Percentiles rank a stretch among this genome's conserved stretches.
Conservation (phyloP, 106 monocot species). For the Dendrobium catenatum region DNA sequence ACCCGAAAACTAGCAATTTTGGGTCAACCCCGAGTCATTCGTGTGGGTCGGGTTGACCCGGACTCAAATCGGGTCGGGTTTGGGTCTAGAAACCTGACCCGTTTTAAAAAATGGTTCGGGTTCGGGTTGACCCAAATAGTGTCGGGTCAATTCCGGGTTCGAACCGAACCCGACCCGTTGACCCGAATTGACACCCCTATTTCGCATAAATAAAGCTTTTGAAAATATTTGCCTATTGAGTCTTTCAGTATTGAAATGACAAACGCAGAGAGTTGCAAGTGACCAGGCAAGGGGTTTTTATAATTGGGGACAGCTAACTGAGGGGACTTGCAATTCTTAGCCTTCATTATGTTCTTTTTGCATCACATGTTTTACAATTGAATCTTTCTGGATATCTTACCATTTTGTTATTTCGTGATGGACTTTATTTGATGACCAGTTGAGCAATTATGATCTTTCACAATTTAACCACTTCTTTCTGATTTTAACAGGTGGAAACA, state of each 20-base stretch:
- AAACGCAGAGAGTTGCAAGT: neutral
- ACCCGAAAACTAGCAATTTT: no score
- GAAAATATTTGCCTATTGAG: neutral
- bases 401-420: neutral
- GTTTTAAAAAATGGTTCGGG: no score
- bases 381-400: neutral
- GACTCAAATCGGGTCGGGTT: no score
- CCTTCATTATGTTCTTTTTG: neutral
- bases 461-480: neutral
- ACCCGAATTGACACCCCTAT: no score
- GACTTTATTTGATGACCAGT: neutral
- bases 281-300: neutral
- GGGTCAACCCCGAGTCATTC: no score
- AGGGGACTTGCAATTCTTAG: neutral
- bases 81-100: no score
- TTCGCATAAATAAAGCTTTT: neutral
- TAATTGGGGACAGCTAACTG: neutral
- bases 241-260: neutral
- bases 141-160: no score
- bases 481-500: slow-evolving; percentile 31
- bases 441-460: neutral
- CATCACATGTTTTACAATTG: neutral
- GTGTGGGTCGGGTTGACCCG: no score
- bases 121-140: no score
- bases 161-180: no score